phyloP scores from a whole-genome alignment of 352 stramenopile genomes.

The Blastocystis sp. region DNA sequence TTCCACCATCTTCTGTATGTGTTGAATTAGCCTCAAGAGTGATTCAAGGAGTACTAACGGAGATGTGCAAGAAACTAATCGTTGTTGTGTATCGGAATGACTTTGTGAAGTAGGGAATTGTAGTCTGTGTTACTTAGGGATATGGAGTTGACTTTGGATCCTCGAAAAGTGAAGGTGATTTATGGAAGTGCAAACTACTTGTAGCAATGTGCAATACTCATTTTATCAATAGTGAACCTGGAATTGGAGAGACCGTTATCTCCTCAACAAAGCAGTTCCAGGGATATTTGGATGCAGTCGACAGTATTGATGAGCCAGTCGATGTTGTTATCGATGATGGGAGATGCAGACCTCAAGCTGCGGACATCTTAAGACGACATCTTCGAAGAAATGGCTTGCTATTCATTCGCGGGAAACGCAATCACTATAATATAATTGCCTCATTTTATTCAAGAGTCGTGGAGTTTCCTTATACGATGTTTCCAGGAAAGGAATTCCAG shows the following conservation, averaged over 20 bases:
- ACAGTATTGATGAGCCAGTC: neutral
- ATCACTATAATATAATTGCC: neutral
- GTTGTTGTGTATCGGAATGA: neutral
- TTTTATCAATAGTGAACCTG: neutral
- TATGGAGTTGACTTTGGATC: neutral
- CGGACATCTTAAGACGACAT: neutral
- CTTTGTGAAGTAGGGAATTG: neutral
- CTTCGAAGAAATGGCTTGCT: neutral
- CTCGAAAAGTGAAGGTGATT: neutral
- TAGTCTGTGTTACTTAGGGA: neutral
- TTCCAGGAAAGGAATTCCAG: conserved; percentile 19
- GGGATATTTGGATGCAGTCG: conserved; percentile 1
- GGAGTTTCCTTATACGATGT: neutral
- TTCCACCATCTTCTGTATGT: neutral
- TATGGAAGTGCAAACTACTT: neutral
- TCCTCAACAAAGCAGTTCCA: neutral
- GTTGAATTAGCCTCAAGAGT: neutral
- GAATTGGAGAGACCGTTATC: neutral
- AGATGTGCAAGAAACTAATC: neutral
- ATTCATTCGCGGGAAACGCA: neutral
- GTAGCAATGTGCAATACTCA: neutral
- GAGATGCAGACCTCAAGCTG: conserved; percentile 16
- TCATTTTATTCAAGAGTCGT: neutral
- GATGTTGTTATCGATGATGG: conserved; percentile 54
- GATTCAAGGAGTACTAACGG: neutral